Conservation (phyloP, 1,284 basidiomycete species). For the Boletellus deceptivus region DNA sequence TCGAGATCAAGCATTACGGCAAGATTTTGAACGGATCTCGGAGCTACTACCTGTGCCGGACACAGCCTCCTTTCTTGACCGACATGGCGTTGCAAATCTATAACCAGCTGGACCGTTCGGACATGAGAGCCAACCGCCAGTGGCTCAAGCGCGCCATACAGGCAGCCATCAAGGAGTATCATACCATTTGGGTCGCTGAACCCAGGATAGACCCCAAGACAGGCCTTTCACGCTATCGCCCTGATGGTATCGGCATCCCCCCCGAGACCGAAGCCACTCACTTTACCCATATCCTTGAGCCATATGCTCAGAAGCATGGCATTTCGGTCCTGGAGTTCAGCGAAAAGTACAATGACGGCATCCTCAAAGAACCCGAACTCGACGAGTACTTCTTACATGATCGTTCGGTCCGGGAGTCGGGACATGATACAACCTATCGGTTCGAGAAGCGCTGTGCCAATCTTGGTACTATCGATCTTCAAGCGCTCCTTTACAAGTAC, state of each 20-base stretch:
- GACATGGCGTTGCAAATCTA: conserved; percentile 98
- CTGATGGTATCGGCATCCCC: conserved; percentile 93
- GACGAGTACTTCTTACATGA: conserved; percentile 99
- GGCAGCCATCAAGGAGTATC: conserved; percentile 98
- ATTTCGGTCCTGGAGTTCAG: conserved; percentile 97
- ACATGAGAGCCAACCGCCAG: conserved; percentile 77
- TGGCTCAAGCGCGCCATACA: conserved; percentile 96
- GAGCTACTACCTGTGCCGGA: conserved; percentile 90
- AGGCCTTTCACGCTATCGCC: conserved; percentile 90
- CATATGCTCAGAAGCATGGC: conserved; percentile 90
- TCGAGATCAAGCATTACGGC: conserved; percentile 97
- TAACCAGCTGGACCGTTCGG: conserved; percentile 87
- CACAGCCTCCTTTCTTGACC: conserved; percentile 97
- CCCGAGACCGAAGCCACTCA: conserved; percentile 98
- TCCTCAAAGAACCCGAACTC: conserved; percentile 82
- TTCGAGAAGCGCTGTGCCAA: conserved; percentile 97
- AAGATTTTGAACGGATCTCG: conserved; percentile 82
- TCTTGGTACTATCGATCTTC: conserved; percentile 94
- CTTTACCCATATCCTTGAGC: conserved; percentile 96
- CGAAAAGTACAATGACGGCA: conserved; percentile 89
- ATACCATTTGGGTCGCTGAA: conserved; percentile 93
- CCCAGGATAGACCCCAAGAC: conserved; percentile 93
- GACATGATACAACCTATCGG: conserved; percentile 97
- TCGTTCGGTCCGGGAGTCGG: conserved; percentile 89
- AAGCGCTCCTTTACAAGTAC: conserved; percentile 90